Conservation (phyloP, 768 basidiomycete species). For the Phanerochaete sordida region DNA sequence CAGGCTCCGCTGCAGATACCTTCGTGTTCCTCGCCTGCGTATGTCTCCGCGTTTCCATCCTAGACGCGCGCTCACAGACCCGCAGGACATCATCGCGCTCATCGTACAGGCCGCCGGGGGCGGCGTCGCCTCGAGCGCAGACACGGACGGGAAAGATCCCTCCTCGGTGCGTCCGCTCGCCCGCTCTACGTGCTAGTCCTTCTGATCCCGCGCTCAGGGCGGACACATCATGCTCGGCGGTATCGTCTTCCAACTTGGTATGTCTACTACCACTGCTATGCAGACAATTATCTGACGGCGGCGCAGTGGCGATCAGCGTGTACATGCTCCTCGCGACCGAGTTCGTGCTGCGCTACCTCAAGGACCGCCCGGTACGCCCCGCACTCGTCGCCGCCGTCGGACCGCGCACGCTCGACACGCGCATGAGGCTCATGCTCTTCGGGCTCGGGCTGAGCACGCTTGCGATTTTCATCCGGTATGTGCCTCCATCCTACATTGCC, state of each 20-base stretch:
- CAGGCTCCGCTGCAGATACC: slow-evolving; percentile 16
- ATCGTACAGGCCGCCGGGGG: slow-evolving; percentile 40
- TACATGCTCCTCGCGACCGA: slow-evolving; percentile 41
- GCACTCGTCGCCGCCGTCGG: neutral
- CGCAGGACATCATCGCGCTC: slow-evolving; percentile 35
- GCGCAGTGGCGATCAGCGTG: slow-evolving; percentile 31
- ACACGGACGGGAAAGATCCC: slow-evolving; percentile 11
- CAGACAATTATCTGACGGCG: neutral
- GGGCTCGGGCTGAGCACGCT: slow-evolving; percentile 15
- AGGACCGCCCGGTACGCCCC: slow-evolving; percentile 8
- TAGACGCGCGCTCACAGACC: neutral
- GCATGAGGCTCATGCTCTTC: slow-evolving; percentile 11
- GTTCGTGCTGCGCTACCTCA: slow-evolving; percentile 36
- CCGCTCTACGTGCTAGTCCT: neutral
- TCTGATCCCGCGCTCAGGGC: slow-evolving; percentile 13
- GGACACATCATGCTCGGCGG: slow-evolving; percentile 29
- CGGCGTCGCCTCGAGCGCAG: slow-evolving; percentile 22
- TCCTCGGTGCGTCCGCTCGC: slow-evolving; percentile 1
- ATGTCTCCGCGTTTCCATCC: neutral
- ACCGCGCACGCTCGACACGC: neutral
- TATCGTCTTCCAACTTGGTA: slow-evolving; percentile 23
- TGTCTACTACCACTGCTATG: slow-evolving; percentile 7
- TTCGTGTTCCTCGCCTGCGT: slow-evolving; percentile 27
- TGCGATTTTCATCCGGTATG: slow-evolving; percentile 21
- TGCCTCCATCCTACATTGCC: no score